These are phyloP conservation scores for Lepidium didymum DNA, from an alignment of 345 rosid species.

Conservation along the genomic window DNA sequence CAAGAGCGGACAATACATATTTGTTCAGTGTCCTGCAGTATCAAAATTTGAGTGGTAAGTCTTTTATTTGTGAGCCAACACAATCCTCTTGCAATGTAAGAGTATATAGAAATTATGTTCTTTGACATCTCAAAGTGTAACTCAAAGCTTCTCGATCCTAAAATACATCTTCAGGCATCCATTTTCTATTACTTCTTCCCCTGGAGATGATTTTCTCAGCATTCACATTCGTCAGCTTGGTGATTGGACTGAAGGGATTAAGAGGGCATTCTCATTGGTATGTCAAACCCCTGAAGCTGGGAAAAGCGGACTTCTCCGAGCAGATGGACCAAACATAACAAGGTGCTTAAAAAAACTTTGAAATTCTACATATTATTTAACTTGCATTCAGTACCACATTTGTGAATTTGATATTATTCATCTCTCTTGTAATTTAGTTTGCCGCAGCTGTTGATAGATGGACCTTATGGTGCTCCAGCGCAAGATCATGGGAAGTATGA, in stretches of 20 bases:
- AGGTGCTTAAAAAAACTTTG: not conserved
- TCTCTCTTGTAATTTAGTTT: constrained; percentile 34
- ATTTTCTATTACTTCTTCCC: constrained; percentile 93
- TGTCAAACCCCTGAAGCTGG: constrained; percentile 46
- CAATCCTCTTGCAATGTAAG: not conserved
- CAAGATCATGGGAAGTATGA: constrained; percentile 79
- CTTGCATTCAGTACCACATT: not conserved
- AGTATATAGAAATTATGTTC: not conserved
- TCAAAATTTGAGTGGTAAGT: constrained; percentile 71
- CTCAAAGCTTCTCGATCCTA: not conserved
- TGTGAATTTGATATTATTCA: not conserved
- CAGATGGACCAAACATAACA: constrained; percentile 6
- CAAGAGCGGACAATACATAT: constrained; percentile 77
- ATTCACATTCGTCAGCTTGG: constrained; percentile 45
- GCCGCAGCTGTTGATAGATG: constrained; percentile 44
- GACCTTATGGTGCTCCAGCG: constrained; percentile 92
- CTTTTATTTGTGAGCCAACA: not conserved
- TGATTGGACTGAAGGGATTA: constrained; percentile 97
- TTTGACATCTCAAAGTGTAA: not conserved
- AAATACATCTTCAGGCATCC: constrained; percentile 68
- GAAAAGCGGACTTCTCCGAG: constrained; percentile 48
- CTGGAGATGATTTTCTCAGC: constrained; percentile 82
- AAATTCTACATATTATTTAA: not conserved
- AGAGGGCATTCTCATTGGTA: constrained; percentile 56
- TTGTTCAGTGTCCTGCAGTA: constrained; percentile 62